Percentiles rank a stretch among this genome's conserved stretches.
phyloP scores from a whole-genome alignment of 1,139 yeast species.

The Scheffersomyces lignicola region DNA sequence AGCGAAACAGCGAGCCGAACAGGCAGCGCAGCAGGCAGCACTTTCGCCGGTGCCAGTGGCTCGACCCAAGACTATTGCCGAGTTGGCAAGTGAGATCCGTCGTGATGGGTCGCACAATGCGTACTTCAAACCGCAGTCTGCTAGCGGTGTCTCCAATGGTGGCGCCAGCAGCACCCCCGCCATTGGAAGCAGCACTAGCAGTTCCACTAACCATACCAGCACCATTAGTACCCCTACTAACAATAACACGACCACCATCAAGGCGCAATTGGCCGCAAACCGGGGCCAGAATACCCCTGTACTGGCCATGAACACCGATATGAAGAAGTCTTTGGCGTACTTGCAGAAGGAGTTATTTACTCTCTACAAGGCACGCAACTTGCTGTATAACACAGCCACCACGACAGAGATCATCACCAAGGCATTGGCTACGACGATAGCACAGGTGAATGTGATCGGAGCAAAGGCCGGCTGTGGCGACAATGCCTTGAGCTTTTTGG shows the following conservation, averaged over 20 bases:
- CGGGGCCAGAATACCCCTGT: conserved; percentile 12
- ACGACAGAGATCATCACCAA: conserved; percentile 84
- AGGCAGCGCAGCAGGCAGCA: conserved; percentile 26
- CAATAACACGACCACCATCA: conserved; percentile 43
- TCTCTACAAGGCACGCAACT: conserved; percentile 67
- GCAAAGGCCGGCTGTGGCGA: conserved; percentile 81
- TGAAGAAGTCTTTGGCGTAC: conserved; percentile 64
- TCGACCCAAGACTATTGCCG: conserved; percentile 53
- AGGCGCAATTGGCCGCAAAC: conserved; percentile 14
- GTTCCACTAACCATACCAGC: conserved; percentile 2
- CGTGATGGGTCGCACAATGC: conserved; percentile 32
- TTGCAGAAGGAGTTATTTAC: conserved; percentile 70
- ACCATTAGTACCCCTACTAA: conserved; percentile 54
- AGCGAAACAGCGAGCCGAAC: conserved; percentile 39
- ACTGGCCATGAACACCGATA: conserved; percentile 49
- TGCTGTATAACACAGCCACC: conserved; percentile 65
- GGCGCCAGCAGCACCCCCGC: conserved; percentile 7
- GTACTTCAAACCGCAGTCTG: conserved; percentile 36
- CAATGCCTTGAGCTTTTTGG: conserved; percentile 75
- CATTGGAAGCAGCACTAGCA: conserved; percentile 3
- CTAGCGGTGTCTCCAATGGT: conserved; percentile 11
- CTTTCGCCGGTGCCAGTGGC: conserved; percentile 17
- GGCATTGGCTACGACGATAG: conserved; percentile 89
- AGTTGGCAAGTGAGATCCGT: conserved; percentile 54
- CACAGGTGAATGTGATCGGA: conserved; percentile 86